Percentiles rank a stretch among this genome's conserved stretches.
These are phyloP conservation scores for Rhinocladiella similis DNA, from an alignment of 2,329 filamentous ascomycete species.

Conservation along the genomic window DNA sequence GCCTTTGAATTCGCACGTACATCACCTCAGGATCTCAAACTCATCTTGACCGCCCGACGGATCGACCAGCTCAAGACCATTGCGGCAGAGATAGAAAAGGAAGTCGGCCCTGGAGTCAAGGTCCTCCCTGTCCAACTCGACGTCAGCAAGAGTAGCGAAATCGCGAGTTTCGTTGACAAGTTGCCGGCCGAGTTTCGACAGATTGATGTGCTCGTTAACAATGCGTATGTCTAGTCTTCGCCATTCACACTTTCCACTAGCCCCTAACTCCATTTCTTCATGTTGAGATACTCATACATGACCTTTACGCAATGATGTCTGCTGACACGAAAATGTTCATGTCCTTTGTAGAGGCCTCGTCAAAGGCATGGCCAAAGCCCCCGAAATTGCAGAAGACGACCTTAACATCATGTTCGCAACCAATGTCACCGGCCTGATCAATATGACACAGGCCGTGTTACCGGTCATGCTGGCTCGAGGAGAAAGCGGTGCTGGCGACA, in stretches of 20 bases:
- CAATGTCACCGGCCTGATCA: slow-evolving; percentile 92
- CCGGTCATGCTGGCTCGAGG: slow-evolving; percentile 70
- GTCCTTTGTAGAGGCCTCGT: slow-evolving; percentile 63
- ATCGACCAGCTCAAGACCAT: slow-evolving; percentile 75
- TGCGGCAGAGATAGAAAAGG: slow-evolving; percentile 71
- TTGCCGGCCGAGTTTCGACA: slow-evolving; percentile 81
- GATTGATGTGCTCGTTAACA: slow-evolving; percentile 90
- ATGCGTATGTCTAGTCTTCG: slow-evolving; percentile 54
- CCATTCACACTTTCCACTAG: too few species aligned
- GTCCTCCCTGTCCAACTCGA: slow-evolving; percentile 83
- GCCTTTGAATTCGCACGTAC: slow-evolving; percentile 94
- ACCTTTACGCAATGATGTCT: too few species aligned
- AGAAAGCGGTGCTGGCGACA: slow-evolving; percentile 67
- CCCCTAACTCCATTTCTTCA: too few species aligned
- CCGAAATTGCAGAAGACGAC: slow-evolving; percentile 78
- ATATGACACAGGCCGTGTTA: slow-evolving; percentile 93
- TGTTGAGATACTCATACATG: too few species aligned
- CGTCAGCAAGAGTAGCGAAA: slow-evolving; percentile 75
- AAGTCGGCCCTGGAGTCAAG: slow-evolving; percentile 77
- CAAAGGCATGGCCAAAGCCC: slow-evolving; percentile 81
- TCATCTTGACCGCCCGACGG: slow-evolving; percentile 87
- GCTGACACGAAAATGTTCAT: too few species aligned
- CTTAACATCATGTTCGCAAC: slow-evolving; percentile 86
- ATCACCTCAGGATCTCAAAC: slow-evolving; percentile 72
- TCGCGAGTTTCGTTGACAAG: slow-evolving; percentile 68